Percentiles rank a stretch among this genome's conserved stretches.
Conservation (phyloP, 2,329 filamentous ascomycete species). For the Aspergillus sp. region DNA sequence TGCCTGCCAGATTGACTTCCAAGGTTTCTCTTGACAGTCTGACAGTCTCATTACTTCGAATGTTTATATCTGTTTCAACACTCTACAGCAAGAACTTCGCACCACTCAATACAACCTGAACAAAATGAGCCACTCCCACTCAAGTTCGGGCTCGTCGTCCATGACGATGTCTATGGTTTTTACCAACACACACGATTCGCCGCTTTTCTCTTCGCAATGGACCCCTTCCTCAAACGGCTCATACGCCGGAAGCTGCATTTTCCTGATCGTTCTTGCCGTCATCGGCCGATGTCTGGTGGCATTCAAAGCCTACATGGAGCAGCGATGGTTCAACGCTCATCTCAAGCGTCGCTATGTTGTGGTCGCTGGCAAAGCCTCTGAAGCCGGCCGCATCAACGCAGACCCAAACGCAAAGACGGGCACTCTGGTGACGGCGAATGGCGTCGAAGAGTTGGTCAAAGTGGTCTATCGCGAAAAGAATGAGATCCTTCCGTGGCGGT, state of each 20-base stretch:
- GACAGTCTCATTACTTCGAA: neutral
- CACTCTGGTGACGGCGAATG: conserved; percentile 71
- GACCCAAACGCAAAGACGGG: conserved; percentile 68
- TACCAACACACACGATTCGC: conserved; percentile 63
- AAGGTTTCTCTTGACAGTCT: neutral
- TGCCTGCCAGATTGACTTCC: conserved; percentile 5
- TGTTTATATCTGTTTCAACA: neutral
- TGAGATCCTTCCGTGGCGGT: conserved; percentile 71
- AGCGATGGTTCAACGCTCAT: conserved; percentile 72
- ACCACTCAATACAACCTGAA: neutral
- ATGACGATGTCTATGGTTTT: conserved; percentile 47
- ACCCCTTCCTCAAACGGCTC: conserved; percentile 69
- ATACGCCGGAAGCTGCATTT: conserved; percentile 91
- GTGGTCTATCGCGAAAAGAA: conserved; percentile 66
- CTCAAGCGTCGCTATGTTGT: conserved; percentile 76
- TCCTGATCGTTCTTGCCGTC: conserved; percentile 77
- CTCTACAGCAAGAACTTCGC: conserved; percentile 16
- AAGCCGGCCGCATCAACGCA: conserved; percentile 63
- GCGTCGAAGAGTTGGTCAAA: conserved; percentile 78
- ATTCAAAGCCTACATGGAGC: conserved; percentile 63
- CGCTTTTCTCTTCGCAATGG: conserved; percentile 73
- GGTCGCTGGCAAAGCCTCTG: conserved; percentile 66
- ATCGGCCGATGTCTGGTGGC: conserved; percentile 74
- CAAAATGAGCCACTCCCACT: conserved; percentile 25
- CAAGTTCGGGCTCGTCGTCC: conserved; percentile 16